phyloP scores from a whole-genome alignment of 1,284 basidiomycete species.

The Afroboletus lepidellus region DNA sequence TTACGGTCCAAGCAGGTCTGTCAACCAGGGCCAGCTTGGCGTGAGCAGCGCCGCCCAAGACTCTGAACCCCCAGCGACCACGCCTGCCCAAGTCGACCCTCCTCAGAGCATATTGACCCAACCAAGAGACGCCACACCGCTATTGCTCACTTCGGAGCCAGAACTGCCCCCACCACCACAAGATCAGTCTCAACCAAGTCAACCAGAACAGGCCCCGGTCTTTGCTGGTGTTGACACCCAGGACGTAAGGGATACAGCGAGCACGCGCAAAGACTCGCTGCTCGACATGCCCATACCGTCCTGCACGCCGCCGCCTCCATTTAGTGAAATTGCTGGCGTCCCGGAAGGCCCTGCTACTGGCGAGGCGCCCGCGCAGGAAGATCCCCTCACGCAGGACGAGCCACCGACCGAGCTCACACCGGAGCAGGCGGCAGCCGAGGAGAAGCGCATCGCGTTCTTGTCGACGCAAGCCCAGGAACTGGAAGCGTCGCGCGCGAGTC shows the following conservation, averaged over 20 bases:
- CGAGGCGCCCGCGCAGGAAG: conserved; percentile 9
- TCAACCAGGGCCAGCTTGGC: conserved; percentile 5
- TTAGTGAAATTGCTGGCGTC: conserved; percentile 20
- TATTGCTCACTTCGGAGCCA: conserved; percentile 6
- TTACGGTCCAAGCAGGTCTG: not conserved
- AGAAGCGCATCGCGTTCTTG: conserved; percentile 27
- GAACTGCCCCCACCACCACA: not conserved
- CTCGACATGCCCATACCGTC: conserved; percentile 13
- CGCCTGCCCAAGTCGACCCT: conserved; percentile 28
- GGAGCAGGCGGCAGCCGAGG: conserved; percentile 27
- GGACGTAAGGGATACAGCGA: not conserved
- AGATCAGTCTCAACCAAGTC: not conserved
- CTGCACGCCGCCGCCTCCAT: conserved; percentile 29
- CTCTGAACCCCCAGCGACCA: conserved; percentile 13
- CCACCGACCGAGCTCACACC: conserved; percentile 20
- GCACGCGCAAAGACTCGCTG: not conserved
- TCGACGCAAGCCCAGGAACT: conserved; percentile 16
- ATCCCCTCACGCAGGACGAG: conserved; percentile 23
- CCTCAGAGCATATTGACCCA: conserved; percentile 20
- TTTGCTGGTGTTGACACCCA: conserved; percentile 12
- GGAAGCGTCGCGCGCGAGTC: conserved; percentile 2
- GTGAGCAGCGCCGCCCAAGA: not conserved
- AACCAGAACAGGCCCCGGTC: conserved; percentile 4
- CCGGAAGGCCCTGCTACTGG: conserved; percentile 3
- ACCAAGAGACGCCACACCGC: conserved; percentile 1